These are phyloP conservation scores for Plasmodium berghei DNA, from an alignment of 169 alveolate genomes.

Conservation along the genomic window DNA sequence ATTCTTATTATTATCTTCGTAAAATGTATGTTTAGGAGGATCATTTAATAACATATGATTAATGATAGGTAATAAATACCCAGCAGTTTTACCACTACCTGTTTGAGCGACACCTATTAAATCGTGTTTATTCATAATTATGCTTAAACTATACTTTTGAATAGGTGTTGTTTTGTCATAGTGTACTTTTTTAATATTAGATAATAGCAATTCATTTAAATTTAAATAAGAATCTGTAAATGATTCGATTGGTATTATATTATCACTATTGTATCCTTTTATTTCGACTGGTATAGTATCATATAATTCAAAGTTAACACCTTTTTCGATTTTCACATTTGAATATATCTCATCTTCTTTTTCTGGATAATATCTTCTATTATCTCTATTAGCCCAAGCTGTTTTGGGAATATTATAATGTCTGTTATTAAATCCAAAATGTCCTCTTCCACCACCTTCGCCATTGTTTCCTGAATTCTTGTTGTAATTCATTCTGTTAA, in stretches of 20 bases:
- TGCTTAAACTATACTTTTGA: conserved; percentile 96
- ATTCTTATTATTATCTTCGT: conserved; percentile 36
- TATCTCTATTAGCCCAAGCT: conserved; percentile 89
- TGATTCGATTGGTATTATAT: conserved; percentile 84
- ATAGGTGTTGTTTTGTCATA: conserved; percentile 96
- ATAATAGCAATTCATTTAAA: conserved; percentile 82
- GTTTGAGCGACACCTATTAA: conserved; percentile 98
- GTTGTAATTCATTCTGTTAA: conserved; percentile 54
- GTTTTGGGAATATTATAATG: conserved; percentile 64
- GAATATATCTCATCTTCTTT: conserved; percentile 87
- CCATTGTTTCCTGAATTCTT: conserved; percentile 15
- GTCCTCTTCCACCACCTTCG: conserved; percentile 45
- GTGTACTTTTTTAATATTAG: conserved; percentile 85
- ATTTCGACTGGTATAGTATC: conserved; percentile 92
- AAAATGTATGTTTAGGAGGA: conserved; percentile 84
- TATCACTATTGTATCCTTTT: conserved; percentile 85
- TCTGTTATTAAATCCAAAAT: conserved; percentile 15
- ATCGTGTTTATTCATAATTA: conserved; percentile 93
- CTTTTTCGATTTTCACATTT: conserved; percentile 86
- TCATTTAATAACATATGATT: conserved; percentile 91
- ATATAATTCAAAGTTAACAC: conserved; percentile 89
- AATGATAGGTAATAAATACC: conserved; percentile 96
- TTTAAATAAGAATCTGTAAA: conserved; percentile 83
- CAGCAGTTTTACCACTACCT: conserved; percentile 99
- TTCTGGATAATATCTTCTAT: conserved; percentile 86